A percentile compares a stretch with the other conserved stretches of the same genome.
These are phyloP conservation scores for Cadophora luteo-olivacea DNA, from an alignment of 2,329 filamentous ascomycete genomes.

Conservation along the genomic window DNA sequence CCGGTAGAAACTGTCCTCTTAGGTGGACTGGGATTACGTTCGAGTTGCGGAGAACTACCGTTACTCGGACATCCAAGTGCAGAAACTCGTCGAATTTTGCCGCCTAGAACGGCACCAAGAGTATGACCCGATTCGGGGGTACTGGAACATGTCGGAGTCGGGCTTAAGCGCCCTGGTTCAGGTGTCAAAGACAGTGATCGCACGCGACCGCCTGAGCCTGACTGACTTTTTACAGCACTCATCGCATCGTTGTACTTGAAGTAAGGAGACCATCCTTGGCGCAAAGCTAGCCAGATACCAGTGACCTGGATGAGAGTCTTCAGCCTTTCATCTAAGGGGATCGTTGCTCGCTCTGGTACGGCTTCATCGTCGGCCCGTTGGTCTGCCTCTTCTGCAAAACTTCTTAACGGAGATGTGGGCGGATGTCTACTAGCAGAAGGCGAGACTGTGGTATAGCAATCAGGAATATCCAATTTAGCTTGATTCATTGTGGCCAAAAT, in stretches of 20 bases:
- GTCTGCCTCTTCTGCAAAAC: conserved; percentile 26
- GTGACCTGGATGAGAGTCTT: conserved; percentile 58
- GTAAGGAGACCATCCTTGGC: conserved; percentile 51
- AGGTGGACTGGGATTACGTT: conserved; percentile 38
- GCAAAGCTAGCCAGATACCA: conserved; percentile 58
- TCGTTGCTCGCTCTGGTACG: conserved; percentile 44
- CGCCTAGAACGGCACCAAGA: conserved; percentile 30
- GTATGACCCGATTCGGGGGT: conserved; percentile 38
- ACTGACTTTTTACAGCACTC: conserved; percentile 26
- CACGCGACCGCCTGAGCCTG: conserved; percentile 26
- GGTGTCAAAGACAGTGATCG: conserved; percentile 41
- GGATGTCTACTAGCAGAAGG: conserved; percentile 56
- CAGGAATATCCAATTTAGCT: conserved; percentile 70
- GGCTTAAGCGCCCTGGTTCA: conserved; percentile 30
- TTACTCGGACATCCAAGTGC: conserved; percentile 30
- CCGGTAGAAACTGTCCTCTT: conserved; percentile 55
- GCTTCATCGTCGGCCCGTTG: conserved; percentile 31
- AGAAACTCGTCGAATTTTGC: conserved; percentile 36
- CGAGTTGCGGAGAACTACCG: conserved; percentile 28
- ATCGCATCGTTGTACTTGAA: conserved; percentile 45
- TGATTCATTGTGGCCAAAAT: conserved; percentile 73
- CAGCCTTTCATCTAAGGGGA: conserved; percentile 51
- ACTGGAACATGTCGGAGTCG: conserved; percentile 27
- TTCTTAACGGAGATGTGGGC: conserved; percentile 33
- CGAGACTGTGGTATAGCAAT: conserved; percentile 67